phyloP scores from a whole-genome alignment of 805 yeast species.

The Zygotorulaspora florentina region DNA sequence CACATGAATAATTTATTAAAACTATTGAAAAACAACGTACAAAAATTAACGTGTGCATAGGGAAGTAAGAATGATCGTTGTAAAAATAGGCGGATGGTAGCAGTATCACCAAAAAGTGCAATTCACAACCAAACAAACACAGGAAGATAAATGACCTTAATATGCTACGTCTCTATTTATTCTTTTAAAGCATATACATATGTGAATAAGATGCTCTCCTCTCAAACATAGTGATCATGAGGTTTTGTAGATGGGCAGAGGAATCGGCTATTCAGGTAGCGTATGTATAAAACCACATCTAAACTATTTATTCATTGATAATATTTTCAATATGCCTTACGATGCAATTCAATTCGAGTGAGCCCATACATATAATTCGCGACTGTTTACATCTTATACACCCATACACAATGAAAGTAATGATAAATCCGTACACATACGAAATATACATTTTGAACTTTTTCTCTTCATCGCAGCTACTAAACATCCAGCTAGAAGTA shows the following conservation, averaged over 20 bases:
- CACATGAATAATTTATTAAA: no score
- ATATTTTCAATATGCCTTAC: not conserved
- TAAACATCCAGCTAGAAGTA: no score
- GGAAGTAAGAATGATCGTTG: conserved; percentile 3
- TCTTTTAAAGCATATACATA: conserved; percentile 1
- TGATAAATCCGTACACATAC: not conserved
- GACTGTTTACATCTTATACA: not conserved
- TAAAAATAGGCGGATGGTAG: not conserved
- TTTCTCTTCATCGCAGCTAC: no score
- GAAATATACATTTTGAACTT: not conserved
- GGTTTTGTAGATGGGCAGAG: no score
- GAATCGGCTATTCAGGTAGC: not conserved
- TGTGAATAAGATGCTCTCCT: not conserved
- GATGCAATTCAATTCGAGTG: not conserved
- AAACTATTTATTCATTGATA: not conserved
- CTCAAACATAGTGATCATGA: not conserved
- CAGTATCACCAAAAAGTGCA: not conserved
- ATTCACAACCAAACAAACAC: not conserved
- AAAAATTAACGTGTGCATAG: conserved; percentile 4
- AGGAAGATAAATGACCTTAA: not conserved
- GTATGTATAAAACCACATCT: not conserved
- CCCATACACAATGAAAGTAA: not conserved
- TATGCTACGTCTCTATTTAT: conserved; percentile 1
- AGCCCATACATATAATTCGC: not conserved
- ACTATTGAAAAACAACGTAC: conserved; percentile 6